phyloP scores from a whole-genome alignment of 768 basidiomycete species.

The Daedaleopsis sinensis region DNA sequence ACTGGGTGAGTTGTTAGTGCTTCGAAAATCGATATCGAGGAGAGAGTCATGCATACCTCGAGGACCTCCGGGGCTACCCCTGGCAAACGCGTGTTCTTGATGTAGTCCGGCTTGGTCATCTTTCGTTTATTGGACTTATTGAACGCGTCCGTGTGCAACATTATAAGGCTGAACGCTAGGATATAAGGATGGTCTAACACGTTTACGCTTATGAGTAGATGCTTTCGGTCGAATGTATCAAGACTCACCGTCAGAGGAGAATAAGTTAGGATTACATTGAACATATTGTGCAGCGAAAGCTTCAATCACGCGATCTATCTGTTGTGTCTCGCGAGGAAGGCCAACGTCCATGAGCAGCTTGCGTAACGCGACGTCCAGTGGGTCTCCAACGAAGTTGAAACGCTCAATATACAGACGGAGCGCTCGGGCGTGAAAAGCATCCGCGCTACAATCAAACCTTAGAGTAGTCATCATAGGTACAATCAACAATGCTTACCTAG shows the following conservation, averaged over 20 bases:
- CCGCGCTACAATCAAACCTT: conserved; percentile 52
- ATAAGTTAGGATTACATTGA: conserved; percentile 81
- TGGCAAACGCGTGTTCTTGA: conserved; percentile 88
- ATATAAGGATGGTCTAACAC: conserved; percentile 88
- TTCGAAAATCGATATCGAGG: neutral
- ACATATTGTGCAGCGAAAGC: conserved; percentile 88
- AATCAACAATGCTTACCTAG: conserved; percentile 54
- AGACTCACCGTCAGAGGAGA: conserved; percentile 69
- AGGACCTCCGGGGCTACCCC: conserved; percentile 83
- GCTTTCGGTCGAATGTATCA: neutral
- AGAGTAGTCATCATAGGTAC: neutral
- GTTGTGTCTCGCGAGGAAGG: conserved; percentile 94
- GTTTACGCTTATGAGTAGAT: neutral
- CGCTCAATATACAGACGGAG: conserved; percentile 70
- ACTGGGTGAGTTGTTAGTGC: conserved; percentile 48
- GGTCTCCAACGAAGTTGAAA: conserved; percentile 79
- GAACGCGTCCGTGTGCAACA: conserved; percentile 98
- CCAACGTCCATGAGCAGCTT: conserved; percentile 89
- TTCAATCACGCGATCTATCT: conserved; percentile 97
- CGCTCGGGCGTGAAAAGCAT: conserved; percentile 68
- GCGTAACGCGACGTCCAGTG: conserved; percentile 90
- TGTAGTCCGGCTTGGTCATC: conserved; percentile 94
- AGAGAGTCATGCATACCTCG: conserved; percentile 57
- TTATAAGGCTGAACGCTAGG: conserved; percentile 95
- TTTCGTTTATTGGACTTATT: conserved; percentile 97